phyloP scores from a whole-genome alignment of 139 green algal genomes.

The Marvania coccoides region DNA sequence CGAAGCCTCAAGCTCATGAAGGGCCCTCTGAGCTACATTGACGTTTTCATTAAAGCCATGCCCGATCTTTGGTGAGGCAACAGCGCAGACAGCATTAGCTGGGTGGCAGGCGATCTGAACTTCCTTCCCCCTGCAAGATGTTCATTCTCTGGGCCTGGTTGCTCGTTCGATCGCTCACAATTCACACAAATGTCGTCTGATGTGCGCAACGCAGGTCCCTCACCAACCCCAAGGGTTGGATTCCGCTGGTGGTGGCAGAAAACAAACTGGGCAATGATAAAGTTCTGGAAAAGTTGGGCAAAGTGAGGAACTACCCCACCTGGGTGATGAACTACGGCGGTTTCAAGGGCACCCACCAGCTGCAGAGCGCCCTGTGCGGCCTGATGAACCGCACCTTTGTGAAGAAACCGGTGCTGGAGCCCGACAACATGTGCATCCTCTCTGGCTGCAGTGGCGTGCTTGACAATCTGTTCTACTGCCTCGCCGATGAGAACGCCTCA shows the following conservation, averaged over 20 bases:
- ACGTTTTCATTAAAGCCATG: constrained; percentile 2
- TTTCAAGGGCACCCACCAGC: constrained; percentile 26
- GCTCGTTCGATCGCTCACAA: not conserved
- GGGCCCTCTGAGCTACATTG: constrained; percentile 16
- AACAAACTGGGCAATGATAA: constrained; percentile 28
- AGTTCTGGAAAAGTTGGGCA: constrained; percentile 7
- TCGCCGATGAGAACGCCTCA: constrained; percentile 30
- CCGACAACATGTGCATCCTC: constrained; percentile 5
- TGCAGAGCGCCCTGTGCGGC: constrained; percentile 24
- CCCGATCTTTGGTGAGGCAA: not conserved
- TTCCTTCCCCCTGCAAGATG: too few species aligned
- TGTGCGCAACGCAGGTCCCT: not conserved
- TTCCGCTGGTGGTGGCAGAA: constrained; percentile 26
- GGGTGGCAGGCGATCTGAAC: not conserved
- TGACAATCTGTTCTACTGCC: constrained; percentile 48
- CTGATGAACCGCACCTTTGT: constrained; percentile 44
- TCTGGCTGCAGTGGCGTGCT: constrained; percentile 49
- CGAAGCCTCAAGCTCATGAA: not conserved
- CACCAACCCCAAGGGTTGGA: constrained; percentile 8
- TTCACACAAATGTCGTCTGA: not conserved
- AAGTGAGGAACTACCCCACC: not conserved
- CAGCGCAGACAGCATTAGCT: too few species aligned
- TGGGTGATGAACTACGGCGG: constrained; percentile 29
- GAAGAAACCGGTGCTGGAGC: constrained; percentile 26
- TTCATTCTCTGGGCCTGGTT: not conserved